Conservation (phyloP, 345 rosid genomes). For the Schrenkiella parvula region DNA sequence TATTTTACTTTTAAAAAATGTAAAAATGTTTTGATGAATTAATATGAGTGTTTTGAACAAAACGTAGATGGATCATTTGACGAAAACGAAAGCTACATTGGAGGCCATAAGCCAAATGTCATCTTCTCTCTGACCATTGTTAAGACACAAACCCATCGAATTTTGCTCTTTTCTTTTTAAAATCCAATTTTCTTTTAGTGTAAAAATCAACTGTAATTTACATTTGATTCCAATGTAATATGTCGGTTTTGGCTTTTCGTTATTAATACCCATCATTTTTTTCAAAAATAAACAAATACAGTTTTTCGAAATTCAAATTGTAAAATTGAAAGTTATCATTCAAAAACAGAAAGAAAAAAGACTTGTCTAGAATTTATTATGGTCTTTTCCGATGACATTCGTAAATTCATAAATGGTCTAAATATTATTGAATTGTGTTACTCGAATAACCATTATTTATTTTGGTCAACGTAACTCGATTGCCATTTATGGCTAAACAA, state of each 20-base stretch:
- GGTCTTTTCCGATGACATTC: conserved; percentile 5
- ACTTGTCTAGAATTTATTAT: conserved; percentile 1
- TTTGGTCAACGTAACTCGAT: conserved; percentile 1
- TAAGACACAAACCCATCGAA: not conserved
- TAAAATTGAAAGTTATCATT: not conserved
- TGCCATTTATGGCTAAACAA: conserved; percentile 2
- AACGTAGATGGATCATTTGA: conserved; percentile 36
- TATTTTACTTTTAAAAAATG: not conserved
- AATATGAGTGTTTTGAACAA: not conserved
- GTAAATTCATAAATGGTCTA: conserved; percentile 14
- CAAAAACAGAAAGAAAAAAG: not conserved
- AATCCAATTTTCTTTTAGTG: not conserved
- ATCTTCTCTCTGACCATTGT: conserved; percentile 24
- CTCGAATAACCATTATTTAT: not conserved
- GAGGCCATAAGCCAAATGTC: conserved; percentile 38
- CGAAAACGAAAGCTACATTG: conserved; percentile 37
- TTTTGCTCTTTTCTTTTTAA: not conserved
- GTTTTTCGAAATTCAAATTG: conserved; percentile 10
- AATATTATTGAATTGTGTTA: not conserved
- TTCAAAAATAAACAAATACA: not conserved
- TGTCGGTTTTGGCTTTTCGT: not conserved
- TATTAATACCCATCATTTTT: not conserved
- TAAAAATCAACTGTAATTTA: conserved; percentile 15
- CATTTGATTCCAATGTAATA: not conserved
- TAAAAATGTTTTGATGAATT: not conserved